These are phyloP conservation scores for Pyricularia sp. DNA, from an alignment of 2,329 filamentous ascomycete species.

Conservation along the genomic window DNA sequence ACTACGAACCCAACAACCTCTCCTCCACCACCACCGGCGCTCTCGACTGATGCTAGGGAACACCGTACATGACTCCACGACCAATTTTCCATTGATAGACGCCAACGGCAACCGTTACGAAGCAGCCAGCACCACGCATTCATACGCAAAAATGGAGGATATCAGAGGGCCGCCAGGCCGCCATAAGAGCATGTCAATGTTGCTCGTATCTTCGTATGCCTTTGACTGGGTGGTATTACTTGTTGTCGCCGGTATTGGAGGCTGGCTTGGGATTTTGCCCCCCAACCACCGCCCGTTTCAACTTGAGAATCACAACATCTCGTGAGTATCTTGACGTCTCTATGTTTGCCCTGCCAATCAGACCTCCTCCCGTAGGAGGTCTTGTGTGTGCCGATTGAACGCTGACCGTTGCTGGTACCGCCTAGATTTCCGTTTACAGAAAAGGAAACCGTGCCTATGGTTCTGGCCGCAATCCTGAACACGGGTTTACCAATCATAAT, in stretches of 20 bases:
- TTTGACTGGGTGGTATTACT: slow-evolving; percentile 67
- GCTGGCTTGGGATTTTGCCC: slow-evolving; percentile 45
- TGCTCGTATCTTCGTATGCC: slow-evolving; percentile 55
- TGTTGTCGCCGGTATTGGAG: slow-evolving; percentile 48
- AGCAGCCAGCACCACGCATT: background rate
- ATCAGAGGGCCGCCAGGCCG: slow-evolving; percentile 5
- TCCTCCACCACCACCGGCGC: too few species aligned
- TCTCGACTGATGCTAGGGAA: background rate
- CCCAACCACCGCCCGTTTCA: slow-evolving; percentile 66
- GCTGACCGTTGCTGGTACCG: background rate
- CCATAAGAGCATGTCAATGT: slow-evolving; percentile 16
- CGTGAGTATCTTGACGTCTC: slow-evolving; percentile 32
- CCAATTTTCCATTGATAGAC: background rate
- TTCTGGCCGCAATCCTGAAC: slow-evolving; percentile 53
- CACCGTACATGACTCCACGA: background rate
- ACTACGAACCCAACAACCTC: too few species aligned
- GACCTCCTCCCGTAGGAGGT: background rate
- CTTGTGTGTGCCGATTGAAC: background rate
- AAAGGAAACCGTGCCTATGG: slow-evolving; percentile 62
- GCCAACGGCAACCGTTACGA: background rate
- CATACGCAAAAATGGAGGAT: slow-evolving; percentile 23
- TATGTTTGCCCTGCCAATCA: background rate
- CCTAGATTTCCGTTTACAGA: slow-evolving; percentile 58
- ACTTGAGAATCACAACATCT: slow-evolving; percentile 66
- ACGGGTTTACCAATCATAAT: slow-evolving; percentile 56